Evolutionary conservation across 495 filamentous ascomycete species (phyloP).

Genomic region (Clohesyomyces aquaticus): DNA sequence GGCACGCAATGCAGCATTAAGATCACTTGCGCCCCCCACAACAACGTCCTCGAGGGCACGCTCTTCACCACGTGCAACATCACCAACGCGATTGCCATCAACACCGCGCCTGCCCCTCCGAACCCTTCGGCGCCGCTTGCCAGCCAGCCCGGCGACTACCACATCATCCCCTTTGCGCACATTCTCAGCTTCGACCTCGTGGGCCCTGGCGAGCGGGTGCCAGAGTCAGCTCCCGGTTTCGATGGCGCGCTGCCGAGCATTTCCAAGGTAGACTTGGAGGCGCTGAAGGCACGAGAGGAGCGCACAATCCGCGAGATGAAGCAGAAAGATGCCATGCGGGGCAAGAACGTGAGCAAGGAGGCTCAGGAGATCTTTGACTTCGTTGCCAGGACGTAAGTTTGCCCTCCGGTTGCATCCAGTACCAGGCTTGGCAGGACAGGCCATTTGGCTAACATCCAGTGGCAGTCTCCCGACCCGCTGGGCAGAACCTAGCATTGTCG

Average conservation of each 20-base stretch:
- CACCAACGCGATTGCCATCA: slow-evolving; percentile 67
- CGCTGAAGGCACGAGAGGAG: slow-evolving; percentile 58
- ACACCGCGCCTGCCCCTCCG: slow-evolving; percentile 50
- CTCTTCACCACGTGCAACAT: slow-evolving; percentile 70
- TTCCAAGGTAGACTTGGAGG: slow-evolving; percentile 54
- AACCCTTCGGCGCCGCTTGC: slow-evolving; percentile 50
- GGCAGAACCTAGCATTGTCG: slow-evolving; percentile 65
- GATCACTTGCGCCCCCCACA: slow-evolving; percentile 60
- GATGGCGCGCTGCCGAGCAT: slow-evolving; percentile 44
- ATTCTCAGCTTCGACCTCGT: slow-evolving; percentile 64
- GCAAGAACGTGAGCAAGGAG: slow-evolving; percentile 66
- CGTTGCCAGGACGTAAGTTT: slow-evolving; percentile 58
- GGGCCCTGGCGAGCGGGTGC: slow-evolving; percentile 39
- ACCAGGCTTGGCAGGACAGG: no score
- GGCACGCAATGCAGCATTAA: slow-evolving; percentile 55
- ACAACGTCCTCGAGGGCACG: slow-evolving; percentile 61
- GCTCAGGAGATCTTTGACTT: slow-evolving; percentile 73
- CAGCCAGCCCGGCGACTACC: slow-evolving; percentile 60
- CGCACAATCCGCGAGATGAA: slow-evolving; percentile 58
- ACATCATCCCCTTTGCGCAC: slow-evolving; percentile 65
- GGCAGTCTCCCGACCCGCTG: slow-evolving; percentile 61
- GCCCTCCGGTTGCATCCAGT: slow-evolving; percentile 5
- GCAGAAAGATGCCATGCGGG: slow-evolving; percentile 58
- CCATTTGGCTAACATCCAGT: no score
- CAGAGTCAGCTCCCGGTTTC: slow-evolving; percentile 35